Evolutionary conservation across 2,329 filamentous ascomycete species (phyloP).

Genomic region (Hypoxylon sp.): DNA sequence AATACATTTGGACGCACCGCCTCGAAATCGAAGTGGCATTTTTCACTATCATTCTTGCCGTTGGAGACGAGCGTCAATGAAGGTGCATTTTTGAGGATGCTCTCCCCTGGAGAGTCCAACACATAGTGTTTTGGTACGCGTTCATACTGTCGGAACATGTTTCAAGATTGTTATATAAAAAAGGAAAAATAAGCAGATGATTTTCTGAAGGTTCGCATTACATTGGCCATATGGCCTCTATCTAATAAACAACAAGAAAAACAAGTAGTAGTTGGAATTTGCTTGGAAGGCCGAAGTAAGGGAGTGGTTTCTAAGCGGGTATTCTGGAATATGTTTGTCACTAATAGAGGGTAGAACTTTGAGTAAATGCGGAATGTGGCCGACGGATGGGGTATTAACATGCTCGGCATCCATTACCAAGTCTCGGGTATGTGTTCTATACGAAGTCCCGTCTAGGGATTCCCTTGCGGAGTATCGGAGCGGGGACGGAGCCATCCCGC

Average conservation of each 20-base stretch:
- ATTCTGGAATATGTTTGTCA: constrained; percentile 13
- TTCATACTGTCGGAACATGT: constrained; percentile 44
- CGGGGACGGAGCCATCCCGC: constrained; percentile 42
- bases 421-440: constrained; percentile 6
- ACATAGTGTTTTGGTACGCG: constrained; percentile 50
- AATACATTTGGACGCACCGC: constrained; percentile 74
- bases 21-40: constrained; percentile 74
- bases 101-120: constrained; percentile 31
- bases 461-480: constrained; percentile 39
- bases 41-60: constrained; percentile 53
- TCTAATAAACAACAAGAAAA: not conserved
- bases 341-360: not conserved
- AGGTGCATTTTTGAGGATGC: constrained; percentile 32
- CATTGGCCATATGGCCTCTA: constrained; percentile 7
- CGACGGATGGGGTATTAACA: constrained; percentile 6
- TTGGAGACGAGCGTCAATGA: constrained; percentile 60
- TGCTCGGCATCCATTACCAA: constrained; percentile 2
- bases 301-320: not conserved
- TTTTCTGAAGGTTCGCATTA: constrained; percentile 4
- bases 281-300: not conserved
- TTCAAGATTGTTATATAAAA: constrained; percentile 12
- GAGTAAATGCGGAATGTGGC: not conserved
- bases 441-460: constrained; percentile 7
- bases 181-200: constrained; percentile 6
- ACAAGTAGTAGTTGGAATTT: constrained; percentile 1